Evolutionary conservation across 1,284 basidiomycete species (phyloP), one percentile per base, ranked within the genome.

Genomic region (Moesziomyces parantarcticus): DNA sequence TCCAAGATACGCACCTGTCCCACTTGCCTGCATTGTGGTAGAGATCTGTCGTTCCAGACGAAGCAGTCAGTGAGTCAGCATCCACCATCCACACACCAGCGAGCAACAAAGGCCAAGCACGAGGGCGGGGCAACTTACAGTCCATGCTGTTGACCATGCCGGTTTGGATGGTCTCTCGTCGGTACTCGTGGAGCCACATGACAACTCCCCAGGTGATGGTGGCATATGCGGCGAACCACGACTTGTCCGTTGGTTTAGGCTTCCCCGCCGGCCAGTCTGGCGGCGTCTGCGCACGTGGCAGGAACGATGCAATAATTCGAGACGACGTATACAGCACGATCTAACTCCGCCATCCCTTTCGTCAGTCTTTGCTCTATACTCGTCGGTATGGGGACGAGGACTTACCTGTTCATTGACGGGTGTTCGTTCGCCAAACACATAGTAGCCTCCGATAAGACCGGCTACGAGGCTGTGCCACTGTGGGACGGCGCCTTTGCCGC

Each of bases 371-470:
- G 11, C 10, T 32, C 29, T 32, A 9, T 0, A 1, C 11, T 32
- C 4, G 11, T 2, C 11, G 2, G 4, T 13, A 29, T 1, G 16
- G 18, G 1, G 32, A 1, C 3, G 29, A 6, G 16, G 14, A 85
- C 90, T 59, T 75, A 93, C 93, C 89, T 99, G 97, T 84, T 99
- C 96, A 82, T 99, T 99, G 70, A 99, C 92, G n/a, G 96, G 92
- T 58, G 91, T 96, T 59, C 95, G 88, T 64, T 97, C 91, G 10
- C 97, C 93, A 81, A 99, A 99, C 3, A 97, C 92, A 56, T 91
- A 83, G 85, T 94, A 98, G 3, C 97, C 96, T 7, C 94, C 93
- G 46, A 98, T 86, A 32, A 97, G 86, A 18, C 96, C 96, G 22
- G 96, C 95, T 29, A 97, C 87, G 81, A 99, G 94, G n/a, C 92